These are phyloP conservation scores for Aspergillus affinis DNA, from an alignment of 495 filamentous ascomycete genomes.

Conservation along the genomic window DNA sequence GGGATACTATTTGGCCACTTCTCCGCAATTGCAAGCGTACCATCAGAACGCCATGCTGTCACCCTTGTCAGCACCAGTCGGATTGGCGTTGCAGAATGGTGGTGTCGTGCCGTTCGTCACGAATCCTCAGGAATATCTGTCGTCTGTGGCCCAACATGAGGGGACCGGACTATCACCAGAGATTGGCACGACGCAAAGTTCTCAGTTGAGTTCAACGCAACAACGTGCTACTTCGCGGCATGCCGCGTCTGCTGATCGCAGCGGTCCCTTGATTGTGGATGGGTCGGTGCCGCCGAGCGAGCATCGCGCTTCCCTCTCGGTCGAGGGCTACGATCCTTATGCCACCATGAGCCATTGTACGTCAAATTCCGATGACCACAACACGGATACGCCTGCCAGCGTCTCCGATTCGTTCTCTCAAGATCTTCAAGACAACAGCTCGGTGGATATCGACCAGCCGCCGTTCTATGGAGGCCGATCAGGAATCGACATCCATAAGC, in stretches of 20 bases:
- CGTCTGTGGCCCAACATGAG: slow-evolving; percentile 35
- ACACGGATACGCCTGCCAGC: slow-evolving; percentile 42
- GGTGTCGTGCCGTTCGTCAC: slow-evolving; percentile 45
- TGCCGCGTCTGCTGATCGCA: slow-evolving; percentile 29
- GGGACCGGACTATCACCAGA: slow-evolving; percentile 24
- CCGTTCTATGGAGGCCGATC: slow-evolving; percentile 26
- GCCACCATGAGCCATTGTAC: slow-evolving; percentile 32
- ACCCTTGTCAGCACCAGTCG: slow-evolving; percentile 47
- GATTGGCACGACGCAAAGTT: slow-evolving; percentile 15
- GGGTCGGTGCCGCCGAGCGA: slow-evolving; percentile 44
- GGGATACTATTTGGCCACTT: slow-evolving; percentile 62
- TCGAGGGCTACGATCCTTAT: slow-evolving; percentile 36
- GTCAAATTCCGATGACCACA: slow-evolving; percentile 44
- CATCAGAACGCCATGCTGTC: slow-evolving; percentile 46
- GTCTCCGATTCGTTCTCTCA: slow-evolving; percentile 44
- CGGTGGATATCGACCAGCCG: slow-evolving; percentile 38
- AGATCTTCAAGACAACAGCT: slow-evolving; percentile 38
- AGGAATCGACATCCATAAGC: slow-evolving; percentile 28
- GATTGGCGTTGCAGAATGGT: slow-evolving; percentile 47
- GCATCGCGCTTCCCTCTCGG: slow-evolving; percentile 24
- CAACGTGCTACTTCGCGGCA: slow-evolving; percentile 27
- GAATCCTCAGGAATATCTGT: slow-evolving; percentile 40
- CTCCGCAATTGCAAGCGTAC: slow-evolving; percentile 52
- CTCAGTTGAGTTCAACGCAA: slow-evolving; percentile 19
- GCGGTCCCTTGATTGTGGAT: slow-evolving; percentile 48